Evolutionary conservation across 2,329 filamentous ascomycete genomes (phyloP), one percentile per base, ranked within the genome.

Genomic region (Helotiales sp.): DNA sequence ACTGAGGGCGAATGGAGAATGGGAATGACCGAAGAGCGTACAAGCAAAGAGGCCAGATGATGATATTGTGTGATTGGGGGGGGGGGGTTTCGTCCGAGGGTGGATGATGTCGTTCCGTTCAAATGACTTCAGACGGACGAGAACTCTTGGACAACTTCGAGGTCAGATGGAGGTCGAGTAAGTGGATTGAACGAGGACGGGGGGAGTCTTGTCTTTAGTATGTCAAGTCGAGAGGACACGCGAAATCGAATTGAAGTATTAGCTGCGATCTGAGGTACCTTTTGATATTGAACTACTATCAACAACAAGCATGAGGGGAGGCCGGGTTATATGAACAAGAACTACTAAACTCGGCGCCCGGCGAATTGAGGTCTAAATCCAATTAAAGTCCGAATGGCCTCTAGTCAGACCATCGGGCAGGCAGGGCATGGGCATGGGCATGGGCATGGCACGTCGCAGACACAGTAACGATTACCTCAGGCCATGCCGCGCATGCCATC

Each of bases 381-480:
- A 34, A 37, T n/a, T n/a, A 37, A 37, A 37, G 52, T 37, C 52
- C 30, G 52, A 22, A 57, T 40, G 52, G 17, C 13, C 4, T 37
- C 30, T 37, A 57, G 54, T 57, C 54, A 57, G 30, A 57, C 24
- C 24, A 32, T 40, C 30, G 26, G 28, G 50, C 26, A 54, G 32
- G n/a, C n/a, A n/a, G n/a, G n/a, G n/a, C n/a, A n/a, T n/a, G n/a
- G n/a, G n/a, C n/a, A n/a, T n/a, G n/a, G 43, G 15, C 43, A 45
- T 45, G 43, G 26, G 17, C 52, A 34, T 55, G 24, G 52, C 30
- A 6, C 30, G 7, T 55, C 30, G 28, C 52, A 37, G 17, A 57
- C 54, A 57, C 54, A 57, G 54, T 57, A 57, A 57, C 30, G 54
- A 57, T 57, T 57, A 57, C 54, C 54, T 57, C 54, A 57, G 54